These are phyloP conservation scores for Phalaenopsis equestris DNA, from an alignment of 106 monocot species.

Conservation along the genomic window DNA sequence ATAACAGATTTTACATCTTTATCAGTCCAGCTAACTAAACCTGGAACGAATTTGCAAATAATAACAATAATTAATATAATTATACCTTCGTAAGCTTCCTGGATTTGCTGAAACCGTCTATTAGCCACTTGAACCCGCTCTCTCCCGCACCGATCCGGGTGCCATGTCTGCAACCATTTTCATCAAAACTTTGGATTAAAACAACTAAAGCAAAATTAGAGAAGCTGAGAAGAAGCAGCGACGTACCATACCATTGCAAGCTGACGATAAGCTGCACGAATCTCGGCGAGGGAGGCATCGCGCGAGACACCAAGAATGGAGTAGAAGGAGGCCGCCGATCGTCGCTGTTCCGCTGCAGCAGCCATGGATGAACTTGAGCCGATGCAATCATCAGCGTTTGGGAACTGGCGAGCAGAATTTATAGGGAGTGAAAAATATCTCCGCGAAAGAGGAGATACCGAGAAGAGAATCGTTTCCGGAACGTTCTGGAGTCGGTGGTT, in stretches of 20 bases:
- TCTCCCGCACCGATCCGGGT: constrained; percentile 35
- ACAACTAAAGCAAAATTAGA: too few species aligned
- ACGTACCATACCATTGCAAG: constrained; percentile 28
- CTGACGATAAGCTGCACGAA: constrained; percentile 38
- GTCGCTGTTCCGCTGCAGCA: constrained; percentile 6
- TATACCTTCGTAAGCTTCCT: constrained; percentile 62
- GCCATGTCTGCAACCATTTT: constrained; percentile 36
- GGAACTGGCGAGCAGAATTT: too few species aligned
- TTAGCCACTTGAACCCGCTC: constrained; percentile 36
- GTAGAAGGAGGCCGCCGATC: constrained; percentile 29
- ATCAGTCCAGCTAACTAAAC: neutral
- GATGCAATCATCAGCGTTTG: too few species aligned
- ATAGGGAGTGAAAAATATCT: too few species aligned
- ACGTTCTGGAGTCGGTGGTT: too few species aligned
- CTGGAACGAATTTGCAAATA: neutral
- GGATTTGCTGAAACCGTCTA: constrained; percentile 35
- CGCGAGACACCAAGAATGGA: constrained; percentile 30
- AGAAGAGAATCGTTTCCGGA: too few species aligned
- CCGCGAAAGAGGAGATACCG: too few species aligned
- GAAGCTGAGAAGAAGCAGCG: too few species aligned
- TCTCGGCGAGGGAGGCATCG: constrained; percentile 29
- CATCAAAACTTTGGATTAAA: too few species aligned
- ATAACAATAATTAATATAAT: neutral
- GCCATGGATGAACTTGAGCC: neutral
- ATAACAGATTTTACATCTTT: neutral